Evolutionary conservation across 75 land plant genomes (phyloP).

Genomic region (Cunninghamia lanceolata): DNA sequence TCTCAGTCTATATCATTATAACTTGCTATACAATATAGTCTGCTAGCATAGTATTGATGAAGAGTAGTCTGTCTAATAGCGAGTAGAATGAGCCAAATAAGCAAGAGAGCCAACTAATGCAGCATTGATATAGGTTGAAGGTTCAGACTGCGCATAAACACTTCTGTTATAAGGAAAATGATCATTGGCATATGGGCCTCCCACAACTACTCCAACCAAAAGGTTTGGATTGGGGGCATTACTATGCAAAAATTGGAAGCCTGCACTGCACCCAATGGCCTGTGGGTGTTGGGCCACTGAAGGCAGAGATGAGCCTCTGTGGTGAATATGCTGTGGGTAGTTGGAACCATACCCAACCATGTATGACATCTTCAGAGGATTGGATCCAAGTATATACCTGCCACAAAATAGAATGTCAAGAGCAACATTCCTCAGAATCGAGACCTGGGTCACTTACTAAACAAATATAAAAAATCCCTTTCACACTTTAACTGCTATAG

Average conservation of each 20-base stretch:
- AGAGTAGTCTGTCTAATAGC: not conserved
- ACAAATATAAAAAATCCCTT: too few species aligned
- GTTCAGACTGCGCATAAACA: constrained; percentile 74
- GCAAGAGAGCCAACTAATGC: constrained; percentile 85
- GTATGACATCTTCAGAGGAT: constrained; percentile 84
- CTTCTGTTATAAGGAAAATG: constrained; percentile 55
- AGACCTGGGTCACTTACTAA: not conserved
- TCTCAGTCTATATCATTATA: not conserved
- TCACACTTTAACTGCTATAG: not conserved
- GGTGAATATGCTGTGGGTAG: constrained; percentile 82
- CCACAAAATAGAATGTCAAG: not conserved
- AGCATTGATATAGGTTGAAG: constrained; percentile 86
- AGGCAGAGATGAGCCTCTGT: constrained; percentile 84
- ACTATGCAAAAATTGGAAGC: constrained; percentile 45
- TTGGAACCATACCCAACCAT: constrained; percentile 89
- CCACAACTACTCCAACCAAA: constrained; percentile 74
- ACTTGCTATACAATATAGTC: not conserved
- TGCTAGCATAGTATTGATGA: not conserved
- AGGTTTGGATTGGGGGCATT: constrained; percentile 72
- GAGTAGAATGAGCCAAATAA: constrained; percentile 63
- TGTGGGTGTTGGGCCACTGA: constrained; percentile 47
- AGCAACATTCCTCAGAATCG: too few species aligned
- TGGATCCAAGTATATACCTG: constrained; percentile 89
- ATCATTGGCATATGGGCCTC: constrained; percentile 75
- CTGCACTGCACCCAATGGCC: constrained; percentile 58